These are phyloP conservation scores for Citrullus colocynthis DNA, from an alignment of 306 rosid species.

Conservation along the genomic window DNA sequence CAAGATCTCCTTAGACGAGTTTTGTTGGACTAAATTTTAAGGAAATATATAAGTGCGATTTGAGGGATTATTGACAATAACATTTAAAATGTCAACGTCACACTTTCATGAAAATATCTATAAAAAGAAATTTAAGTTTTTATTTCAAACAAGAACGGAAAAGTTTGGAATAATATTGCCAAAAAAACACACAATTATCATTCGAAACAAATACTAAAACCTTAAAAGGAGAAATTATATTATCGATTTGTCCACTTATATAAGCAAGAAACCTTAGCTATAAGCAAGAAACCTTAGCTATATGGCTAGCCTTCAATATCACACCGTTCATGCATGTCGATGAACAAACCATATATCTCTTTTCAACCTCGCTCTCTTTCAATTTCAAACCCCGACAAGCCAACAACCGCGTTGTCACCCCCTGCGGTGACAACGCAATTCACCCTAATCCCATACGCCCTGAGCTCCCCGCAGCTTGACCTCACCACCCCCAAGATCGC, in stretches of 20 bases:
- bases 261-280: slow-evolving; percentile 42
- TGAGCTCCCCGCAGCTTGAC: slow-evolving; percentile 63
- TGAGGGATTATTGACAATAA: too few species aligned
- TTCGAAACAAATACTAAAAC: too few species aligned
- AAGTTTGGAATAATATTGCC: too few species aligned
- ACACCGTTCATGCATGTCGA: slow-evolving; percentile 52
- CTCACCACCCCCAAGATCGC: slow-evolving; percentile 56
- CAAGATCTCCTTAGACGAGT: too few species aligned
- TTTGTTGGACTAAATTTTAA: too few species aligned
- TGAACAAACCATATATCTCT: slow-evolving; percentile 5
- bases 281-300: slow-evolving; percentile 36
- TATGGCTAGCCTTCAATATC: slow-evolving; percentile 51
- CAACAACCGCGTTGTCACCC: slow-evolving; percentile 62
- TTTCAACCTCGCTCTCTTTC: slow-evolving; percentile 36
- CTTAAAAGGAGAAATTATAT: too few species aligned
- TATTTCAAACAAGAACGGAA: too few species aligned
- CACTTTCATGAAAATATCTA: too few species aligned
- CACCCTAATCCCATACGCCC: slow-evolving; percentile 67
- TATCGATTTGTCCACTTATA: background rate
- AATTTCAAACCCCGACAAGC: slow-evolving; percentile 31
- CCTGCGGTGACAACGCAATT: slow-evolving; percentile 64
- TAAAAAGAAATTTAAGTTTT: too few species aligned
- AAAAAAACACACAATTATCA: too few species aligned
- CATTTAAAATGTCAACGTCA: too few species aligned
- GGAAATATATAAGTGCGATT: too few species aligned